These are phyloP conservation scores for Paratinospora sagittata DNA, from an alignment of 164 flowering plant species.

Conservation along the genomic window DNA sequence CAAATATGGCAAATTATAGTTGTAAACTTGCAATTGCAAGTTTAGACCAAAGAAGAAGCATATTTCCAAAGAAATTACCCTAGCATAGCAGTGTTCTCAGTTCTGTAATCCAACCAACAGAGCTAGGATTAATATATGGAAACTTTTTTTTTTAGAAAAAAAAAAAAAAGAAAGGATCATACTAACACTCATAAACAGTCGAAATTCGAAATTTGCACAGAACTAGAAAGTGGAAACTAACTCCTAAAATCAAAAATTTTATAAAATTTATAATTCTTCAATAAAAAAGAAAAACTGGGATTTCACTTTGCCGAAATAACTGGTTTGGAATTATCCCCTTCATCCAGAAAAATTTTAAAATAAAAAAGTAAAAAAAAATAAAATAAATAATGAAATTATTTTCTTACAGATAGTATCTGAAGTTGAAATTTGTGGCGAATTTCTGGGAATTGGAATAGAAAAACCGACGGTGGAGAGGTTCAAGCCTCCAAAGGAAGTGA, in stretches of 20 bases:
- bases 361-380: neutral
- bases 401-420: conserved; percentile 40
- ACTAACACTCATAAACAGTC: neutral
- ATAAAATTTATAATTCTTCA: neutral
- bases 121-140: too few relatives aligned
- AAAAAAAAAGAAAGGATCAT: neutral
- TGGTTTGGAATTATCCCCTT: neutral
- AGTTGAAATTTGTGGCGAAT: conserved; percentile 32
- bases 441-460: conserved; percentile 24
- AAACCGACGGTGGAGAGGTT: conserved; percentile 34
- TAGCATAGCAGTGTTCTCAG: too few relatives aligned
- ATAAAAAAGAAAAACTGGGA: neutral
- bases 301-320: neutral
- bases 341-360: neutral
- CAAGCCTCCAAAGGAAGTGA: conserved; percentile 45
- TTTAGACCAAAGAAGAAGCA: too few relatives aligned
- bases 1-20: too few relatives aligned
- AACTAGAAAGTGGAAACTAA: neutral
- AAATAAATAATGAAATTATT: neutral
- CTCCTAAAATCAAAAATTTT: neutral
- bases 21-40: too few relatives aligned
- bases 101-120: too few relatives aligned
- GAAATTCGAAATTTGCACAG: neutral
- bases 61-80: too few relatives aligned
- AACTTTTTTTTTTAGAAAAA: neutral